Base-by-base conservation (phyloP, 2,329 filamentous ascomycete genomes). In the Pestalotiopsis sp. region DNA sequence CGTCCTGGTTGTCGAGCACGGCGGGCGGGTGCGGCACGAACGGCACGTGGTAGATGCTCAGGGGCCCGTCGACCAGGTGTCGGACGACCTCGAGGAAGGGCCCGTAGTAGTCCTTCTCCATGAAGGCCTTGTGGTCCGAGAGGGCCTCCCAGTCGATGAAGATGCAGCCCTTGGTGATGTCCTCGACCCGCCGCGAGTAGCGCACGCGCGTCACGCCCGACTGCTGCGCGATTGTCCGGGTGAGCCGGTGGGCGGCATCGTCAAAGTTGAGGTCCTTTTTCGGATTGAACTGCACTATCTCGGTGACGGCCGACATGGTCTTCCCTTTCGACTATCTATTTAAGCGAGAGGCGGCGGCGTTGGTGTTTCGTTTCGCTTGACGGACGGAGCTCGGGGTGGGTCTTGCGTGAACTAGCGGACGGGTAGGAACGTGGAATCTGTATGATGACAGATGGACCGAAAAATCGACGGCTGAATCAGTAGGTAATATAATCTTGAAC, bases 61-160 rank as follows among this genome's bases (percentile, higher is more conserved):
- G 55, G 12, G 63, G 59, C 1, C 13, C 67, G 3, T 25, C 49
- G 41, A 68, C 49, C 36, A 70, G 39, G 13, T 64, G 3, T 2
- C 55, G 63, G 2, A 74, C n/a, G 41, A 60, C 65, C 36, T 41
- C 57, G 17, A 41, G 61, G 66, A 75, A 72, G 27, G 73, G 68
- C 23, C 13, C 65, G 71, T 71, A 72, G 3, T 58, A 69, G 41
- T 52, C 36, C 60, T 69, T 49, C 23, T 65, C 52, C 39, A 36
- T 67, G 70, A 76, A 75, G 39, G 71, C 71, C 17, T 62, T 27
- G 69, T 76, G 75, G 52, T 68, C 57, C 0, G 62, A 68, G 1
- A 74, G 11, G 20, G 61, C 63, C 57, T 68, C 71, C 75, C 75
- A 76, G 72, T 75, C 74, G 14, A 74, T 70, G 71, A 75, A 74